phyloP scores from a whole-genome alignment of 371 early-diverging fungal species.

The Choanephora cucurbitarum region DNA sequence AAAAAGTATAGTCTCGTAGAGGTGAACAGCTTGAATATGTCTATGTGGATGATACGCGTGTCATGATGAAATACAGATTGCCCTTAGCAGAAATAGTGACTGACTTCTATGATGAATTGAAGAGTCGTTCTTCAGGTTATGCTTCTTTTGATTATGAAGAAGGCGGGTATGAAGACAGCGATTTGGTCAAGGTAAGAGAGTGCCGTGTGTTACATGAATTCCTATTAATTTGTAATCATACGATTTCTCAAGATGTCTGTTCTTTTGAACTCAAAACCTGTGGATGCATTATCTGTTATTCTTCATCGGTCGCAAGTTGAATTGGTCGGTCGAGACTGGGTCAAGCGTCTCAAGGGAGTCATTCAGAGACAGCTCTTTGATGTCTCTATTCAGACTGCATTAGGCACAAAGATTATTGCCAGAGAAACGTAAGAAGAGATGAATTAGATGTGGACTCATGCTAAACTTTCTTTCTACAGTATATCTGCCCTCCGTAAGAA shows the following conservation, averaged over 20 bases:
- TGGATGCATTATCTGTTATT: constrained; percentile 92
- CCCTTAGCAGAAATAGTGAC: constrained; percentile 93
- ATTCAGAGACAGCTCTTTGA: constrained; percentile 92
- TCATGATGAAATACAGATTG: constrained; percentile 84
- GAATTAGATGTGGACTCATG: too few species aligned
- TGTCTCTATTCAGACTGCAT: constrained; percentile 87
- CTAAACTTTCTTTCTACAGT: too few species aligned
- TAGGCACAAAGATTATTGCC: constrained; percentile 83
- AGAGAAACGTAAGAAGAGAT: constrained; percentile 74
- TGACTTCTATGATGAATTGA: constrained; percentile 93
- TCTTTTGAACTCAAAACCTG: constrained; percentile 86
- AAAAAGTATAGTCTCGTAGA: constrained; percentile 57
- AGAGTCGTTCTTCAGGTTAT: constrained; percentile 90
- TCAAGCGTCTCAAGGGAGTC: constrained; percentile 77
- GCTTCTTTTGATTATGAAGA: constrained; percentile 97
- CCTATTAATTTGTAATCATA: not conserved
- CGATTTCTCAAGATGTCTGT: constrained; percentile 77
- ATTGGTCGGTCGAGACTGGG: constrained; percentile 79
- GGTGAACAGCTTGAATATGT: constrained; percentile 86
- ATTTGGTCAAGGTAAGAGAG: constrained; percentile 84
- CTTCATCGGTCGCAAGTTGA: constrained; percentile 79
- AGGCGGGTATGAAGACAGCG: constrained; percentile 83
- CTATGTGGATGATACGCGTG: constrained; percentile 84
- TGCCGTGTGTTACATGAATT: constrained; percentile 23
- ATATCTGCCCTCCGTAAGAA: constrained; percentile 86